Evolutionary conservation across 768 basidiomycete genomes (phyloP).

Genomic region (Boletus speciosus): DNA sequence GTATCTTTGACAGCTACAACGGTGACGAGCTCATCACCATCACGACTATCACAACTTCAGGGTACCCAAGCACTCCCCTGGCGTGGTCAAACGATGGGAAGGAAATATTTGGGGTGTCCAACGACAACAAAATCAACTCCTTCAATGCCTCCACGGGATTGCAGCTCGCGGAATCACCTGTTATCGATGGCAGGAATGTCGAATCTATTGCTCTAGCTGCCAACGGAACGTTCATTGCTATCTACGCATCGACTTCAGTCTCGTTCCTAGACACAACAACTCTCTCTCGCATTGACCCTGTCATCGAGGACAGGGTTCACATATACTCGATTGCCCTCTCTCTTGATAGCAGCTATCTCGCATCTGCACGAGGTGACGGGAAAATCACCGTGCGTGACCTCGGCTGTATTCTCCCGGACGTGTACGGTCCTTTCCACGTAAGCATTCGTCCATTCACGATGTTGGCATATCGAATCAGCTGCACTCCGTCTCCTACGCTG

Average conservation of each 20-base stretch:
- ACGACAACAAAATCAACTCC: too few species aligned
- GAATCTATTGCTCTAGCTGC: neutral
- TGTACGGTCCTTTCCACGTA: neutral
- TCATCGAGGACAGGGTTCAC: rapidly evolving
- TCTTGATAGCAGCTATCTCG: neutral
- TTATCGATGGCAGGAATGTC: neutral
- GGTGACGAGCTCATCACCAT: neutral
- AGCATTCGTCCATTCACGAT: too few species aligned
- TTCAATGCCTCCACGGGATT: too few species aligned
- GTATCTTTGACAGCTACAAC: neutral
- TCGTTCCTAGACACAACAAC: neutral
- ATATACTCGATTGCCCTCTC: neutral
- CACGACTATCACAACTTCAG: too few species aligned
- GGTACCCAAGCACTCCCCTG: neutral
- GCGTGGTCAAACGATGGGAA: neutral
- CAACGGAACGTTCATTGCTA: neutral
- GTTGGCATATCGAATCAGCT: too few species aligned
- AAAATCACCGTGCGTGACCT: neutral
- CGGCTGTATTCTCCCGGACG: neutral
- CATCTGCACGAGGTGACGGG: neutral
- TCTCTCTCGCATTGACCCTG: neutral
- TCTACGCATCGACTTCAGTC: neutral
- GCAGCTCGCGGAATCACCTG: too few species aligned
- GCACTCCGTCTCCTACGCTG: neutral
- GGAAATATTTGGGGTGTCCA: too few species aligned